These are phyloP conservation scores for Ailanthus altissimus DNA, from an alignment of 345 rosid species.

Conservation along the genomic window DNA sequence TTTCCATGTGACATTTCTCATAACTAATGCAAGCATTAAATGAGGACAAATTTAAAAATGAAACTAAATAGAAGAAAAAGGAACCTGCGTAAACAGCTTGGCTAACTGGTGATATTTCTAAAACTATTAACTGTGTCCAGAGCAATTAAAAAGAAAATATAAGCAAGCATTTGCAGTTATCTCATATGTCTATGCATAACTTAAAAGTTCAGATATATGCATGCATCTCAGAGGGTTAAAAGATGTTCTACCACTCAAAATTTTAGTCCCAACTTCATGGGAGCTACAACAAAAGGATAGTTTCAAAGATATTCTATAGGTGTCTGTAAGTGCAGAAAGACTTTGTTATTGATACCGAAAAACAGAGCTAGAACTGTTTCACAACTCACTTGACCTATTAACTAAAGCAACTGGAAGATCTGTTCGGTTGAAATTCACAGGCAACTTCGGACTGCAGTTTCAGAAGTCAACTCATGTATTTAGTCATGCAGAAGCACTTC, in stretches of 20 bases:
- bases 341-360: neutral
- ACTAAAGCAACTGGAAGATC: neutral
- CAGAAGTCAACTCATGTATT: neutral
- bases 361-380: neutral
- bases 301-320: neutral
- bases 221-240: neutral
- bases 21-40: conserved; percentile 35
- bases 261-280: neutral
- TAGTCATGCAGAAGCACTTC: neutral
- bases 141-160: neutral
- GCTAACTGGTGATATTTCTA: neutral
- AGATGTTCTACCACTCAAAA: neutral
- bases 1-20: conserved; percentile 53
- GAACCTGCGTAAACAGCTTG: neutral
- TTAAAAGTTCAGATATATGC: neutral
- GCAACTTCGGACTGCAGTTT: neutral
- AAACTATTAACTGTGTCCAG: neutral
- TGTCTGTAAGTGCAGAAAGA: neutral
- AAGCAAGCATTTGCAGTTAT: neutral
- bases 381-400: neutral
- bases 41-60: neutral
- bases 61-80: neutral
- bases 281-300: neutral
- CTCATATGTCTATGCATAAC: neutral
- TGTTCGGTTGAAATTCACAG: neutral